Conservation (phyloP, 805 yeast species). For the Yarrowia alimentaria region DNA sequence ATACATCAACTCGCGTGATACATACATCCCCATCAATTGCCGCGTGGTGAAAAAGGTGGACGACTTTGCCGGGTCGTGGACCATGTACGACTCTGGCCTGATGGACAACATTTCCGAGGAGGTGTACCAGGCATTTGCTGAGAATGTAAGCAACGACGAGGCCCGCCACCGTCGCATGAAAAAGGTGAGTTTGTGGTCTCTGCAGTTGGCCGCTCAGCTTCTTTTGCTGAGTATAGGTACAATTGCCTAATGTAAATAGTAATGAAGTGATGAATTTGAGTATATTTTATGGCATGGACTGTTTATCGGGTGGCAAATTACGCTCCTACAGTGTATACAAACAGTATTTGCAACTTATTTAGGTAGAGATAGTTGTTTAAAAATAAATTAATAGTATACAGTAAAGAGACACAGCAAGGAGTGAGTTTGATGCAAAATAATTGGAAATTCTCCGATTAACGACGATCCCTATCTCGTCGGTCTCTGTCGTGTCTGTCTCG, state of each 20-base stretch:
- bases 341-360: too few species aligned
- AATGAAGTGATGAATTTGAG: slow-evolving; percentile 25
- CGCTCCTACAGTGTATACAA: background rate
- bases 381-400: too few species aligned
- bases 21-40: slow-evolving; percentile 84
- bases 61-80: slow-evolving; percentile 97
- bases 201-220: slow-evolving; percentile 79
- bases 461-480: slow-evolving; percentile 1
- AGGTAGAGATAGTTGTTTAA: too few species aligned
- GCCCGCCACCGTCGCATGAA: slow-evolving; percentile 66
- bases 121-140: slow-evolving; percentile 86
- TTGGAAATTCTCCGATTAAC: too few species aligned
- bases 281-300: background rate
- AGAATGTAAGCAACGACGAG: slow-evolving; percentile 85
- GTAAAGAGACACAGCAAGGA: too few species aligned
- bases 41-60: slow-evolving; percentile 70
- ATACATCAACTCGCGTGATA: slow-evolving; percentile 84
- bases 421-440: too few species aligned
- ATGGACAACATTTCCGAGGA: slow-evolving; percentile 90
- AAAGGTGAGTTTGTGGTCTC: slow-evolving; percentile 89
- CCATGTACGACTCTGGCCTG: slow-evolving; percentile 81
- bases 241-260: slow-evolving; percentile 44
- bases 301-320: too few species aligned
- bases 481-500: slow-evolving; percentile 4
- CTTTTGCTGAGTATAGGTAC: slow-evolving; percentile 81